phyloP scores from a whole-genome alignment of 371 early-diverging fungal genomes.

The Thermomucor indicae-seudaticae region DNA sequence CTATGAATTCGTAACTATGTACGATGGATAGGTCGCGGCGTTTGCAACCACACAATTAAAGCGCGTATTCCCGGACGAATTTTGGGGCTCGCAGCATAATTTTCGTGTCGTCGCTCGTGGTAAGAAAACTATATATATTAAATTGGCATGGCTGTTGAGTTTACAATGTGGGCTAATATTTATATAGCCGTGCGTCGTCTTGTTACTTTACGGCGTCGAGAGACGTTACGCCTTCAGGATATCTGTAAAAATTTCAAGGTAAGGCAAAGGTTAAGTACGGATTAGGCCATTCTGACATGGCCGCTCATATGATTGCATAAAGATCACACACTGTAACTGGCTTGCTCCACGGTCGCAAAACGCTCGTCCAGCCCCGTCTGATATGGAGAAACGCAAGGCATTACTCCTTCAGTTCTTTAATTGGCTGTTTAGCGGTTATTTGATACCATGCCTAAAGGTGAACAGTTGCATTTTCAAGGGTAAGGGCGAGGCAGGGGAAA shows the following conservation, averaged over 20 bases:
- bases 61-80: slow-evolving; percentile 41
- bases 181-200: slow-evolving; percentile 40
- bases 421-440: slow-evolving; percentile 64
- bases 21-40: neutral
- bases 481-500: no score
- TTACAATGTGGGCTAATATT: no score
- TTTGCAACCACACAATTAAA: slow-evolving; percentile 17
- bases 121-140: no score
- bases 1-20: no score
- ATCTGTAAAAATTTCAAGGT: slow-evolving; percentile 59
- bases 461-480: no score
- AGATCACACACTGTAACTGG: slow-evolving; percentile 1
- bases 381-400: slow-evolving; percentile 43
- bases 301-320: neutral
- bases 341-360: neutral
- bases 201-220: slow-evolving; percentile 52
- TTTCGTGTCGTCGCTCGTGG: slow-evolving; percentile 35
- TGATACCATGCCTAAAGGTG: slow-evolving; percentile 57
- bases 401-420: slow-evolving; percentile 52
- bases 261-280: neutral
- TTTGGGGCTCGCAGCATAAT: slow-evolving; percentile 56
- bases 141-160: no score
- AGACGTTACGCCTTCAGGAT: slow-evolving; percentile 57
- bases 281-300: neutral
- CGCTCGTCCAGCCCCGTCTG: slow-evolving; percentile 22